Evolutionary conservation across 768 basidiomycete genomes (phyloP).

Genomic region (Suillus ampliporus): DNA sequence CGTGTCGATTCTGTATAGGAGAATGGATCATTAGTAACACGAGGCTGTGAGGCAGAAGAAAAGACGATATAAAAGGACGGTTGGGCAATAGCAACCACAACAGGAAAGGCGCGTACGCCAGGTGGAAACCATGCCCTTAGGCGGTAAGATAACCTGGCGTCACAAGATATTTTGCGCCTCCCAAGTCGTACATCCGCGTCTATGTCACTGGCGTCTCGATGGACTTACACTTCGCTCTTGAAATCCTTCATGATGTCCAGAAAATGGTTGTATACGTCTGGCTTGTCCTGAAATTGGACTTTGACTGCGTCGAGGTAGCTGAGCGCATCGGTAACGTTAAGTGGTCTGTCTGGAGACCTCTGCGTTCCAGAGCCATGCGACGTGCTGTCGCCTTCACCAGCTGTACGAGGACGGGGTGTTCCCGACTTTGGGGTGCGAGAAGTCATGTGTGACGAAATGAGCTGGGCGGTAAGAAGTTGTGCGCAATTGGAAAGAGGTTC

Average conservation of each 20-base stretch:
- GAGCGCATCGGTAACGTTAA: slow-evolving; percentile 93
- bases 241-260: slow-evolving; percentile 99
- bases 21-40: slow-evolving; percentile 17
- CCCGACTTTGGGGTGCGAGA: slow-evolving; percentile 37
- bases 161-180: slow-evolving; percentile 6
- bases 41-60: slow-evolving; percentile 17
- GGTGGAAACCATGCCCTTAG: slow-evolving; percentile 2
- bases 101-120: slow-evolving; percentile 4
- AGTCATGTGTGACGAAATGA: slow-evolving; percentile 14
- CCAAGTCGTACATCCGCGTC: not conserved
- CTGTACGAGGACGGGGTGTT: slow-evolving; percentile 47
- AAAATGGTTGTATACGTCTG: slow-evolving; percentile 94
- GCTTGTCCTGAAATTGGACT: slow-evolving; percentile 85
- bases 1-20: slow-evolving; percentile 81
- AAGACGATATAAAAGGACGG: slow-evolving; percentile 15
- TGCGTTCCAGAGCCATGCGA: slow-evolving; percentile 31
- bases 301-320: slow-evolving; percentile 96
- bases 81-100: not conserved
- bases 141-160: slow-evolving; percentile 8
- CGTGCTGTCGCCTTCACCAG: slow-evolving; percentile 27
- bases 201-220: not conserved
- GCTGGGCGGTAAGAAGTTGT: slow-evolving; percentile 1
- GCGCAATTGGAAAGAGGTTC: slow-evolving; percentile 3
- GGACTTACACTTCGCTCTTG: slow-evolving; percentile 88
- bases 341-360: slow-evolving; percentile 58